Evolutionary conservation across 176 grass and related monocot species (phyloP).

Genomic region (Oryza australiensis): DNA sequence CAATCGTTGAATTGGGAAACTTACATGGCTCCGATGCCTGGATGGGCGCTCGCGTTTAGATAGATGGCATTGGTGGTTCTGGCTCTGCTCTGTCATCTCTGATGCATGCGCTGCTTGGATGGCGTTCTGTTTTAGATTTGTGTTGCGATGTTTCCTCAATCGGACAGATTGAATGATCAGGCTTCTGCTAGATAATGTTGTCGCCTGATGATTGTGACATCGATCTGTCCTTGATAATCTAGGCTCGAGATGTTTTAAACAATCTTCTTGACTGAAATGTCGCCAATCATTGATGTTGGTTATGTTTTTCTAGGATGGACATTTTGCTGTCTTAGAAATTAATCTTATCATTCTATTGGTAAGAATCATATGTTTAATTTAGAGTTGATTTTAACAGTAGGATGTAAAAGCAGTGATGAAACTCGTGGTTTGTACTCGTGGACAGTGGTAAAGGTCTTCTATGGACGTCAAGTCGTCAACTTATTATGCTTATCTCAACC

Average conservation of each 20-base stretch:
- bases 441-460: slow-evolving; percentile 9
- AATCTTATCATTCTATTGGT: slow-evolving; percentile 10
- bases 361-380: slow-evolving; percentile 6
- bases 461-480: not conserved
- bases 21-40: slow-evolving; percentile 33
- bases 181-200: slow-evolving; percentile 32
- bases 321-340: not conserved
- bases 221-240: slow-evolving; percentile 1
- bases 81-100: not conserved
- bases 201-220: not conserved
- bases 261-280: slow-evolving; percentile 10
- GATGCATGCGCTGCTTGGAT: not conserved
- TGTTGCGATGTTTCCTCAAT: not conserved
- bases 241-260: not conserved
- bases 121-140: slow-evolving; percentile 23
- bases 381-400: slow-evolving; percentile 5
- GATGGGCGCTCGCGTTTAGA: slow-evolving; percentile 5
- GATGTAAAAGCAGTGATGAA: slow-evolving; percentile 14
- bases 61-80: slow-evolving; percentile 32
- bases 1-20: slow-evolving; percentile 17
- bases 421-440: not conserved
- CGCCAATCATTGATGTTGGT: not conserved
- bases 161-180: slow-evolving; percentile 4
- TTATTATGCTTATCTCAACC: slow-evolving; percentile 7
- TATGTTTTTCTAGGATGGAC: slow-evolving; percentile 3